Evolutionary conservation across 2,329 filamentous ascomycete genomes (phyloP).

Genomic region (Arachnomyces sp.): DNA sequence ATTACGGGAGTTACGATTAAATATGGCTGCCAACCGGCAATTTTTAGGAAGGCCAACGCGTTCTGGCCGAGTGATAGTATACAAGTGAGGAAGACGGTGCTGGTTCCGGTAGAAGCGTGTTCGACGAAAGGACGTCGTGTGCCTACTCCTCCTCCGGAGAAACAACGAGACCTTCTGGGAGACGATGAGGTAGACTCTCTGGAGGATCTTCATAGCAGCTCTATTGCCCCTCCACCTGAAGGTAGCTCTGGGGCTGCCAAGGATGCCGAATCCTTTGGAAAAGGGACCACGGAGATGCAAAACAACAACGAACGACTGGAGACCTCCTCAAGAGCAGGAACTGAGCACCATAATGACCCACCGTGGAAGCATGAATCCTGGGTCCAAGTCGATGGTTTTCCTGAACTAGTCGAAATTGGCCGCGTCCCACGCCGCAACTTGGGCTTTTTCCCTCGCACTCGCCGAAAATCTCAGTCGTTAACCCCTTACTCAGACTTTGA

Average conservation of each 20-base stretch:
- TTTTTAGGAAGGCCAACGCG: constrained; percentile 78
- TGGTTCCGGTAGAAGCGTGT: constrained; percentile 84
- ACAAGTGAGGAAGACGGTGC: constrained; percentile 69
- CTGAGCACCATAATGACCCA: constrained; percentile 49
- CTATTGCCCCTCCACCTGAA: constrained; percentile 20
- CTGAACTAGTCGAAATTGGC: constrained; percentile 71
- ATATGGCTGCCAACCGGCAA: constrained; percentile 76
- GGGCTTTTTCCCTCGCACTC: constrained; percentile 83
- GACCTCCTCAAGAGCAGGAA: constrained; percentile 12
- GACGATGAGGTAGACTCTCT: constrained; percentile 13
- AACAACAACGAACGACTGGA: constrained; percentile 7
- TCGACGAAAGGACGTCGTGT: constrained; percentile 64
- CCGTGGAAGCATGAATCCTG: constrained; percentile 84
- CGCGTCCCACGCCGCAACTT: constrained; percentile 71
- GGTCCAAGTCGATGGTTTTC: constrained; percentile 68
- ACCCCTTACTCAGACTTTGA: constrained; percentile 57
- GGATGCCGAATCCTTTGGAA: background rate
- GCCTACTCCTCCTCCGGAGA: constrained; percentile 22
- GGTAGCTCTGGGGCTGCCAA: constrained; percentile 2
- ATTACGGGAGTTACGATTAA: constrained; percentile 84
- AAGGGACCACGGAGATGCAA: background rate
- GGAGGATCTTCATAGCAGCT: constrained; percentile 28
- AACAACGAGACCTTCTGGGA: constrained; percentile 19
- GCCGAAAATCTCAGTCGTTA: constrained; percentile 65
- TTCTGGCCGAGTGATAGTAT: constrained; percentile 93